phyloP scores from a whole-genome alignment of 73 alveolate species.

The Uronychia setigera region DNA sequence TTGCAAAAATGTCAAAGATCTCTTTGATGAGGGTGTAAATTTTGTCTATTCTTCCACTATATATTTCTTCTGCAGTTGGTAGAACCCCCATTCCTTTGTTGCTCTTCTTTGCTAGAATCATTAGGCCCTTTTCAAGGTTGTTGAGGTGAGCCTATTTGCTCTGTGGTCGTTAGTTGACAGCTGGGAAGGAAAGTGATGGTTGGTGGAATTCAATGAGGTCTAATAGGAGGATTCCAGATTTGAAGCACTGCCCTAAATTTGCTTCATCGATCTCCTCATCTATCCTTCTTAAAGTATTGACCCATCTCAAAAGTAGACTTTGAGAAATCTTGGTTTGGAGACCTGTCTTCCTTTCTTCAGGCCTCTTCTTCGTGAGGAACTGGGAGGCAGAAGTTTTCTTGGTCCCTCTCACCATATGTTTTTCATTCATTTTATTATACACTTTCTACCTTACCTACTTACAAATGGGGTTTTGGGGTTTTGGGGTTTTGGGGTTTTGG shows the following conservation, averaged over 20 bases:
- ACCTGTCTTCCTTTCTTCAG: too few relatives aligned
- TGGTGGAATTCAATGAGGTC: background rate
- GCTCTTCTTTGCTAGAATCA: background rate
- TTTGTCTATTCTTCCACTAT: background rate
- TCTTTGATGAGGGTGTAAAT: background rate
- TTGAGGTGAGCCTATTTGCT: background rate
- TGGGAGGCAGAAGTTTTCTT: too few relatives aligned
- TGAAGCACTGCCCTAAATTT: background rate
- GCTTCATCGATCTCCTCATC: background rate
- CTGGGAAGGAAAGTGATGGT: background rate
- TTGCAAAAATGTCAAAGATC: background rate
- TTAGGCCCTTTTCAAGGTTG: background rate
- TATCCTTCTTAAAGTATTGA: background rate
- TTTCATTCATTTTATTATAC: too few relatives aligned
- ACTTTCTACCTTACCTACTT: too few relatives aligned
- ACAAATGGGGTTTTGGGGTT: too few relatives aligned
- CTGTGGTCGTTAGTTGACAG: background rate
- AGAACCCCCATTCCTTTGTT: background rate
- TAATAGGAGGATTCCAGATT: background rate
- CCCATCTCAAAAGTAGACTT: background rate
- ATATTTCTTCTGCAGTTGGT: conserved; percentile 1
- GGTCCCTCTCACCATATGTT: too few relatives aligned
- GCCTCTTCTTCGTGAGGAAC: too few relatives aligned
- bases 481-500: too few relatives aligned
- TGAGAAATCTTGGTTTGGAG: too few relatives aligned